phyloP scores from a whole-genome alignment of 2,329 filamentous ascomycete species.

The Uncinocarpus reesii region DNA sequence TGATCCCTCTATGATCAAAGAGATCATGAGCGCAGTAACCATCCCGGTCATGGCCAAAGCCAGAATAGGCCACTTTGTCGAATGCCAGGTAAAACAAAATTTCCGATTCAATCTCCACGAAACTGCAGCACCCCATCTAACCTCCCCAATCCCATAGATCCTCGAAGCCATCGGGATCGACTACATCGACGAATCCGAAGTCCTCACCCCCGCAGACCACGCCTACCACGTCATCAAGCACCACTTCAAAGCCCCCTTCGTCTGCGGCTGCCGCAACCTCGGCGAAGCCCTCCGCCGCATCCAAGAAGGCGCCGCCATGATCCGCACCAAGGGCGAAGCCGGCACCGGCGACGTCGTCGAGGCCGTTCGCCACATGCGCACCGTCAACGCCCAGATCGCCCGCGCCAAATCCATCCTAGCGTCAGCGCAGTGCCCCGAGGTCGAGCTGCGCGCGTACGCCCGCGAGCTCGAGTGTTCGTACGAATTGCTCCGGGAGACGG shows the following conservation, averaged over 20 bases:
- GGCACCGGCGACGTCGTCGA: conserved; percentile 96
- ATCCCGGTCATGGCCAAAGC: conserved; percentile 99
- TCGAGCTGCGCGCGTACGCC: conserved; percentile 66
- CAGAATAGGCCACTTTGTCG: conserved; percentile 92
- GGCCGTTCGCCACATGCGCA: conserved; percentile 91
- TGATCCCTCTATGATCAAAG: conserved; percentile 85
- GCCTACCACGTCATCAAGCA: conserved; percentile 86
- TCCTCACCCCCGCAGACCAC: conserved; percentile 87
- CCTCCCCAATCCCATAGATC: conserved; percentile 47
- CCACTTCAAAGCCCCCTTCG: conserved; percentile 73
- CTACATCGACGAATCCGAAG: conserved; percentile 97
- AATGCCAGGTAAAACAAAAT: conserved; percentile 61
- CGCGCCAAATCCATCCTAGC: conserved; percentile 51
- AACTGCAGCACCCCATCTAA: not conserved
- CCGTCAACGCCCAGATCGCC: conserved; percentile 72
- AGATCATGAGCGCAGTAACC: conserved; percentile 88
- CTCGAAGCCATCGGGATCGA: conserved; percentile 90
- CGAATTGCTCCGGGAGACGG: conserved; percentile 72
- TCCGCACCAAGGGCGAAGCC: conserved; percentile 95
- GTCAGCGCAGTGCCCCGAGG: conserved; percentile 43
- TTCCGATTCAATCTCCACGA: not conserved
- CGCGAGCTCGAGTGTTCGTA: conserved; percentile 72
- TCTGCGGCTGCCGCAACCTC: conserved; percentile 90
- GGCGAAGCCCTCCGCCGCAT: conserved; percentile 88
- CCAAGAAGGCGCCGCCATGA: conserved; percentile 93